These are phyloP conservation scores for Sclerotiophoma versabilis DNA, from an alignment of 2,329 filamentous ascomycete genomes.

Conservation along the genomic window DNA sequence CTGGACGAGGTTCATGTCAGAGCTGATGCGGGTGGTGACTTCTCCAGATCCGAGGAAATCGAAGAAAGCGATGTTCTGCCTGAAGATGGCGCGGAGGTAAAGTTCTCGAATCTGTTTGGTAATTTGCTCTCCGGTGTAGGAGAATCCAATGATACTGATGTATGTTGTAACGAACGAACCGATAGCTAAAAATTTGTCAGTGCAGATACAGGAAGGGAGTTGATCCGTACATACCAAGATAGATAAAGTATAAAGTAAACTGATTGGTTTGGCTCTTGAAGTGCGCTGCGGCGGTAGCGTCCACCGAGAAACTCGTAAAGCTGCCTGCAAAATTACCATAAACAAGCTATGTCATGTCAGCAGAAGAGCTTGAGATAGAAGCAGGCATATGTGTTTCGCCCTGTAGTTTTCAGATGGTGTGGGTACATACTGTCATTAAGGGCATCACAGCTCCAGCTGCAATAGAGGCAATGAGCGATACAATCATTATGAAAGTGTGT, in stretches of 20 bases:
- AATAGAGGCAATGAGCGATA: constrained; percentile 71
- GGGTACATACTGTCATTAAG: constrained; percentile 67
- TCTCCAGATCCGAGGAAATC: constrained; percentile 95
- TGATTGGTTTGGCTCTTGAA: constrained; percentile 42
- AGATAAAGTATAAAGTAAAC: constrained; percentile 49
- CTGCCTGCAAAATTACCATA: constrained; percentile 50
- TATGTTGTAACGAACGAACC: constrained; percentile 70
- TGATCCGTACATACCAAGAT: constrained; percentile 54
- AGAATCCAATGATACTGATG: constrained; percentile 83
- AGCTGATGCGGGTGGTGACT: constrained; percentile 93
- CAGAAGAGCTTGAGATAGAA: not conserved
- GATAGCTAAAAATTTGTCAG: constrained; percentile 30
- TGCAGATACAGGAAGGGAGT: not conserved
- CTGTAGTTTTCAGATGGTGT: not conserved
- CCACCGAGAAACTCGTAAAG: constrained; percentile 47
- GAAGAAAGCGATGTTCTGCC: constrained; percentile 53
- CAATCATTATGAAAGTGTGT: constrained; percentile 51
- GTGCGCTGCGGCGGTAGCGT: constrained; percentile 30
- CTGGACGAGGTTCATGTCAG: constrained; percentile 92
- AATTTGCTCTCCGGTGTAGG: constrained; percentile 65
- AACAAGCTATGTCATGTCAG: constrained; percentile 35
- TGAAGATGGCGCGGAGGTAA: constrained; percentile 69
- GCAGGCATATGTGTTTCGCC: not conserved
- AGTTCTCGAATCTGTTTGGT: constrained; percentile 54
- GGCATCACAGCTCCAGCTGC: constrained; percentile 77